phyloP scores from a whole-genome alignment of 225 moss, liverwort and hornwort genomes.

The Marchantia paleacea region DNA sequence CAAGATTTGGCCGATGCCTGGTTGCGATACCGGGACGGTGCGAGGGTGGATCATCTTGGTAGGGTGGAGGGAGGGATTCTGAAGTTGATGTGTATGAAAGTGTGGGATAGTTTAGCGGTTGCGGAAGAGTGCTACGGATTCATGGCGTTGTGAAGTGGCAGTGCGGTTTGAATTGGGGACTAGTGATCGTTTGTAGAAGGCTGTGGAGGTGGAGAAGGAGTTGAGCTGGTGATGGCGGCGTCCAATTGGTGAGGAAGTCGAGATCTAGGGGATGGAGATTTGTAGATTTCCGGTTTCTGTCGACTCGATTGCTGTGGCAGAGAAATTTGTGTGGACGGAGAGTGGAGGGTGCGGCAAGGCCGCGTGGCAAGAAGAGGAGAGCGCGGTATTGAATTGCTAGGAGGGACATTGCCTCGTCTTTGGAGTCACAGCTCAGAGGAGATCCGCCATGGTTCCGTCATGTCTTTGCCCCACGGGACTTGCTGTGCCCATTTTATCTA shows the following conservation, averaged over 20 bases:
- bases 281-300: background rate
- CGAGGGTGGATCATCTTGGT: too few relatives aligned
- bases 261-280: background rate
- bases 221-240: background rate
- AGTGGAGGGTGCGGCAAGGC: background rate
- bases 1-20: too few relatives aligned
- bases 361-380: background rate
- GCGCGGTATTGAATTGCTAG: background rate
- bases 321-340: background rate
- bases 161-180: background rate
- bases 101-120: background rate
- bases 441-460: slow-evolving; percentile 17
- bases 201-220: too few relatives aligned
- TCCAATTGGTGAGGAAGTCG: background rate
- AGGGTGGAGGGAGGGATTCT: too few relatives aligned
- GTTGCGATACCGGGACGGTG: too few relatives aligned
- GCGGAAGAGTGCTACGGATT: background rate
- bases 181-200: background rate
- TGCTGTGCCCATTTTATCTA: background rate
- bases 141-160: background rate
- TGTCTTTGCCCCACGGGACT: slow-evolving; percentile 6
- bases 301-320: too few relatives aligned
- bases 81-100: too few relatives aligned
- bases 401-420: background rate
- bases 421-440: background rate